Evolutionary conservation across 495 filamentous ascomycete species (phyloP), one percentile per base, ranked within the genome.

Genomic region (Alectoria sarmentosa): DNA sequence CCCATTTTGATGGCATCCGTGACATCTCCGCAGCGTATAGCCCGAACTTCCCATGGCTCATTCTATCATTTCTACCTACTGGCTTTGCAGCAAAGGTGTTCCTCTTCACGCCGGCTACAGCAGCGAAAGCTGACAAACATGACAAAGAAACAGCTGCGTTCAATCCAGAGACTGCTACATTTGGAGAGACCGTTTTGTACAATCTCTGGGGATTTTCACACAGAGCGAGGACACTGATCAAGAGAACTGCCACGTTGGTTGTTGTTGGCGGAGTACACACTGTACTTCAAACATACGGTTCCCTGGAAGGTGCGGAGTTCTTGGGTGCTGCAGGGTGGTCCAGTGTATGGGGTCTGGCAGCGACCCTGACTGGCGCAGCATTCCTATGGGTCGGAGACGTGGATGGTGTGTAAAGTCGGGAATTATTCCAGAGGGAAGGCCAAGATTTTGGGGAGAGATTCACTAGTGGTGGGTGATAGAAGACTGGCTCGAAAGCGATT

Each of bases 31-130:
- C 80, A 38, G 87, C 85, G 15, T 82, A 90, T 19, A 82, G 80
- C 2, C 74, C 73, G 1, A 75, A 77, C 28, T 70, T 84, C 9
- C 75, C 77, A 7, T 62, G 67, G 21, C 72, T 87, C 4, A 77
- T 86, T 54, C 57, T 82, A 60, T 75, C 78, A 0, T 74, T 90
- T 44, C 69, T 88, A n/a, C 85, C 84, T 3, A 77, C 83, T 32
- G 91, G 91, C 13, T 79, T 82, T 65, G 88, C 89, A 2, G 85
- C 86, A 32, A 79, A 82, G 54, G 79, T 80, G 56, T 91, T 95
- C 72, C 82, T 96, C 62, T 92, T 95, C 71, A 85, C 84, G 37
- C 90, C 86, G 66, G 84, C 84, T 17, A 77, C 82, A 3, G 82
- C 81, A 5, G 78, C 75, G 30, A 70, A 70, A 21, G 72, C 76